Evolutionary conservation across 805 yeast genomes (phyloP).

Genomic region (Babjeviella inositovora): DNA sequence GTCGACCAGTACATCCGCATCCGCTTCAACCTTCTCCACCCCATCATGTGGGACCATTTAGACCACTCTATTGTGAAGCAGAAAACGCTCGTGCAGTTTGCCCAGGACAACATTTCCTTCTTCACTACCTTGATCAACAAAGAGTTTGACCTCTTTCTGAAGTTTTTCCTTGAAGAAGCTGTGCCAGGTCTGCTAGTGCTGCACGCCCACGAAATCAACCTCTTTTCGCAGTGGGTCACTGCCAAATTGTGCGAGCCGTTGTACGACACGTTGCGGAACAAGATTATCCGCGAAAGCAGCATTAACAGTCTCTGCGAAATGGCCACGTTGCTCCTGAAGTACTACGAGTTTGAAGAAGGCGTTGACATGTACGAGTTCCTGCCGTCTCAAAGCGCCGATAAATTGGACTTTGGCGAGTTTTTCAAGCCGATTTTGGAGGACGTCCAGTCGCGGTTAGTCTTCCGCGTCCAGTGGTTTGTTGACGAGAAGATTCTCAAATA

Average conservation of each 20-base stretch:
- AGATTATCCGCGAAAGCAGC: constrained; percentile 53
- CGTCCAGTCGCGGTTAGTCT: constrained; percentile 66
- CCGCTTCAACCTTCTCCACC: constrained; percentile 31
- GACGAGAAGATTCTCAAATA: constrained; percentile 55
- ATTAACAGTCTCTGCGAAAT: constrained; percentile 61
- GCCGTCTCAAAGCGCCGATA: constrained; percentile 8
- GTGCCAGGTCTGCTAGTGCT: constrained; percentile 3
- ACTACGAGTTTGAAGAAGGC: constrained; percentile 46
- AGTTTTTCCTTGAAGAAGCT: constrained; percentile 25
- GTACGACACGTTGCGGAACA: constrained; percentile 52
- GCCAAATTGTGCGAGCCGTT: constrained; percentile 63
- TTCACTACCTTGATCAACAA: constrained; percentile 42
- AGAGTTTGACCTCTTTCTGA: constrained; percentile 43
- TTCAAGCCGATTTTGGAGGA: constrained; percentile 63
- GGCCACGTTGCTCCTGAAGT: constrained; percentile 51
- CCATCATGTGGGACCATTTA: constrained; percentile 17
- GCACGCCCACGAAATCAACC: neutral
- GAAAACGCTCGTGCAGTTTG: constrained; percentile 33
- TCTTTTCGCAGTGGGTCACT: too few relatives aligned
- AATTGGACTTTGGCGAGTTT: constrained; percentile 30
- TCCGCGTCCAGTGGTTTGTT: constrained; percentile 59
- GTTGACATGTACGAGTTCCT: too few relatives aligned
- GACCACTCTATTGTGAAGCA: constrained; percentile 8
- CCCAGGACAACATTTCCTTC: constrained; percentile 46
- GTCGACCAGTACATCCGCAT: constrained; percentile 43